A percentile compares a stretch with the other conserved stretches of the same genome.
Evolutionary conservation across 2,329 filamentous ascomycete species (phyloP).

Genomic region (Microcera coccophila): DNA sequence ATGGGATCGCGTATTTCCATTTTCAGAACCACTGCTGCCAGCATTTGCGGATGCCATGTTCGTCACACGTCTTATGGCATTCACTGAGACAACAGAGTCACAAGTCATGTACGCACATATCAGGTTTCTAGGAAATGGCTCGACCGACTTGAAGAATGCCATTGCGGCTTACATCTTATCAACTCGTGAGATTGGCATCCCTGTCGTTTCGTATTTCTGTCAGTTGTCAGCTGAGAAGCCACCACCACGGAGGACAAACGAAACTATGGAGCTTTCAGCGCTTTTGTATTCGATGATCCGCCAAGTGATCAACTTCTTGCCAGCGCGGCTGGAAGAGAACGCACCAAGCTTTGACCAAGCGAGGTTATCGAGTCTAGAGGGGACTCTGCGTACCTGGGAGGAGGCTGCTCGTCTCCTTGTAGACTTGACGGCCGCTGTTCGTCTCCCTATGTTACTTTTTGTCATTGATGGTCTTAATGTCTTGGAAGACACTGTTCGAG

Average conservation of each 20-base stretch:
- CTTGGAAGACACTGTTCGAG: not conserved
- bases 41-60: constrained; percentile 9
- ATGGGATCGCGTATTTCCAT: constrained; percentile 7
- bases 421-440: not conserved
- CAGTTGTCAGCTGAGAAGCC: constrained; percentile 4
- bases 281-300: constrained; percentile 11
- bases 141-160: constrained; percentile 3
- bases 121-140: not conserved
- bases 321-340: not conserved
- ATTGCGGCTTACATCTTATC: constrained; percentile 4
- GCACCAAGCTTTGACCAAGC: not conserved
- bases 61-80: constrained; percentile 5
- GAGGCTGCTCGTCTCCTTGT: not conserved
- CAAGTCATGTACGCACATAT: constrained; percentile 11
- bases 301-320: constrained; percentile 12
- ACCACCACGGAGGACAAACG: constrained; percentile 6
- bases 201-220: constrained; percentile 14
- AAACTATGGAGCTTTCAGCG: constrained; percentile 11
- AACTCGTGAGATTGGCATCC: constrained; percentile 3
- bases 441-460: not conserved
- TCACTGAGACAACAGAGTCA: constrained; percentile 9
- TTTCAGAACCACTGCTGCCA: not conserved
- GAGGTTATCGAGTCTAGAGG: not conserved
- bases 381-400: not conserved
- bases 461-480: not conserved